A percentile compares a stretch with the other conserved stretches of the same genome.
These are phyloP conservation scores for Ogataea hybrid DNA, from an alignment of 1,139 yeast species.

Conservation along the genomic window DNA sequence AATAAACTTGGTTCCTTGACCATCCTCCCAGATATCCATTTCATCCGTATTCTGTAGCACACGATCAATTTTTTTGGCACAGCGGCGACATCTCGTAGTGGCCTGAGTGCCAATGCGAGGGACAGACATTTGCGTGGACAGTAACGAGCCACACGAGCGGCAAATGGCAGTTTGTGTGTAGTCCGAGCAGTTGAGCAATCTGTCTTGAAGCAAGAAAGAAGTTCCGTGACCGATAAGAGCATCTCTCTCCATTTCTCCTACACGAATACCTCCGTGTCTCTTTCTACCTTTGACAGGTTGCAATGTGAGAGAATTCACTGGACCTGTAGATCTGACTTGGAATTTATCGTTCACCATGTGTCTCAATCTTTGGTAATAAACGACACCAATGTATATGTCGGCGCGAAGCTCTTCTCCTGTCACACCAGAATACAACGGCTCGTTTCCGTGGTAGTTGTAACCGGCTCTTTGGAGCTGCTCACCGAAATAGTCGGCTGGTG, in stretches of 20 bases:
- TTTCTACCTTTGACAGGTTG: constrained; percentile 99
- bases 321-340: constrained; percentile 99
- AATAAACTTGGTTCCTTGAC: constrained; percentile 83
- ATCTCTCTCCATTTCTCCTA: constrained; percentile 99
- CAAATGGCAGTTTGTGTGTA: constrained; percentile 90
- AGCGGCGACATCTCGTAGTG: constrained; percentile 83
- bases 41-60: constrained; percentile 57
- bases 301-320: constrained; percentile 95
- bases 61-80: constrained; percentile 66
- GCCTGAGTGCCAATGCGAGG: constrained; percentile 87
- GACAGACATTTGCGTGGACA: constrained; percentile 86
- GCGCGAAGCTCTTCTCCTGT: constrained; percentile 97
- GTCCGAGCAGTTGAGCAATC: constrained; percentile 93
- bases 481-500: constrained; percentile 97
- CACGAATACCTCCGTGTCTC: constrained; percentile 99
- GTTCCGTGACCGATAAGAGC: constrained; percentile 99
- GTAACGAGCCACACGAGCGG: constrained; percentile 88
- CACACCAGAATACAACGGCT: constrained; percentile 98
- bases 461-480: constrained; percentile 87
- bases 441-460: constrained; percentile 96
- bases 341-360: constrained; percentile 99
- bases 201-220: constrained; percentile 92
- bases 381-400: constrained; percentile 95
- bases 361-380: constrained; percentile 96
- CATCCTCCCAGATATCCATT: constrained; percentile 95